These are phyloP conservation scores for Marasmius fiardii DNA, from an alignment of 1,284 basidiomycete genomes.

Conservation along the genomic window DNA sequence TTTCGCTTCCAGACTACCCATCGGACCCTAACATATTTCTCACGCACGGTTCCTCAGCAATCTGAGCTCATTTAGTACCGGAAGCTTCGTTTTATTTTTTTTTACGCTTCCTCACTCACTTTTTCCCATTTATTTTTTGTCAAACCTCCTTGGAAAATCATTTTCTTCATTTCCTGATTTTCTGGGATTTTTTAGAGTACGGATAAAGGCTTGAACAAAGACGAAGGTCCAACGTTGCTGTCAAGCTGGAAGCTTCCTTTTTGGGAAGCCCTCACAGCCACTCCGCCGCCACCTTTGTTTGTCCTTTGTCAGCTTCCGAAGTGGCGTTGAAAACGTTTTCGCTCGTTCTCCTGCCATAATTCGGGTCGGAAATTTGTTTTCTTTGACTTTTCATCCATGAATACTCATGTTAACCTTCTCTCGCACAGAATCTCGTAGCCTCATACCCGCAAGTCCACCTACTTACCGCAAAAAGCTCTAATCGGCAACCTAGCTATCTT, in stretches of 20 bases:
- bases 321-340: too few relatives aligned
- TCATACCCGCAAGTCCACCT: too few relatives aligned
- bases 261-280: conserved; percentile 7
- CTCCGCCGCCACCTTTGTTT: conserved; percentile 9
- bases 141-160: neutral
- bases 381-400: too few relatives aligned
- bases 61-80: conserved; percentile 40
- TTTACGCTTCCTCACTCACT: conserved; percentile 14
- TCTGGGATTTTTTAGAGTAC: neutral
- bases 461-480: too few relatives aligned
- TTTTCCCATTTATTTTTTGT: conserved; percentile 18
- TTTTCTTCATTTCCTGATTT: neutral
- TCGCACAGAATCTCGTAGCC: too few relatives aligned
- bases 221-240: conserved; percentile 4
- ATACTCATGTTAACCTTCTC: too few relatives aligned
- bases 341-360: too few relatives aligned
- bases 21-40: conserved; percentile 6
- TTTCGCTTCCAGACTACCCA: conserved; percentile 6
- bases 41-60: conserved; percentile 41
- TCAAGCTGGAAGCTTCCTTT: conserved; percentile 14
- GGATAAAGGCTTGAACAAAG: neutral
- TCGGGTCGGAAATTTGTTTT: too few relatives aligned
- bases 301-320: too few relatives aligned
- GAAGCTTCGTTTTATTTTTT: conserved; percentile 37
- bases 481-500: too few relatives aligned